phyloP scores from a whole-genome alignment of 169 alveolate genomes.

The Amoebophrya sp. region DNA sequence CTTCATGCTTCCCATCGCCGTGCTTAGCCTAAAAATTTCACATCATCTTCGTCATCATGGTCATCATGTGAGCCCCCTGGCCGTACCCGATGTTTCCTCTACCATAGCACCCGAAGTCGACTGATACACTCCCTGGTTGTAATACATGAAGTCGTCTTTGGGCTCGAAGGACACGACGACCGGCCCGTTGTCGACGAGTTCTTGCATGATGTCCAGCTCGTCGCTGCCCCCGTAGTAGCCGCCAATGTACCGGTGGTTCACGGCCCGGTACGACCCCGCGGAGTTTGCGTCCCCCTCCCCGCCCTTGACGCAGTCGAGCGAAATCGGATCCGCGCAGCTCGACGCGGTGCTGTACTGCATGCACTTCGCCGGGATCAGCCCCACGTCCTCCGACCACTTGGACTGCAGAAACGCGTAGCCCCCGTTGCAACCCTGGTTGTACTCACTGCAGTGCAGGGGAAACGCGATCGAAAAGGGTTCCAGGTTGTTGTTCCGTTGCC shows the following conservation, averaged over 20 bases:
- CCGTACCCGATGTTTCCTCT: too few species aligned
- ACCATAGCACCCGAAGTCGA: too few species aligned
- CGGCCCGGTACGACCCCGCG: background rate
- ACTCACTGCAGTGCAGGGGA: conserved; percentile 51
- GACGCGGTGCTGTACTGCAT: background rate
- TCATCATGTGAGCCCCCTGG: too few species aligned
- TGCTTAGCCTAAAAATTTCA: too few species aligned
- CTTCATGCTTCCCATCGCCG: too few species aligned
- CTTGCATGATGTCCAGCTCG: conserved; percentile 51
- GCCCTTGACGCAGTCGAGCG: background rate
- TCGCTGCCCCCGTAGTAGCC: conserved; percentile 52
- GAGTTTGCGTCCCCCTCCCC: background rate
- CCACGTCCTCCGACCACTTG: conserved; percentile 41
- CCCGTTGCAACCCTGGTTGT: conserved; percentile 55
- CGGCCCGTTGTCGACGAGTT: conserved; percentile 53
- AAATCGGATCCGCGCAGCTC: background rate
- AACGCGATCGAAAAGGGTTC: conserved; percentile 23
- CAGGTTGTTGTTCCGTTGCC: background rate
- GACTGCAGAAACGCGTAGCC: conserved; percentile 52
- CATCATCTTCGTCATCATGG: too few species aligned
- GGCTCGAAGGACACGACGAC: conserved; percentile 51
- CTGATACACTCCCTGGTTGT: too few species aligned
- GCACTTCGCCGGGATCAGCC: conserved; percentile 29
- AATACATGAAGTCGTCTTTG: conserved; percentile 52
- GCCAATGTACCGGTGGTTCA: conserved; percentile 48